Conservation (phyloP, 345 rosid genomes). For the Microcos paniculata region DNA sequence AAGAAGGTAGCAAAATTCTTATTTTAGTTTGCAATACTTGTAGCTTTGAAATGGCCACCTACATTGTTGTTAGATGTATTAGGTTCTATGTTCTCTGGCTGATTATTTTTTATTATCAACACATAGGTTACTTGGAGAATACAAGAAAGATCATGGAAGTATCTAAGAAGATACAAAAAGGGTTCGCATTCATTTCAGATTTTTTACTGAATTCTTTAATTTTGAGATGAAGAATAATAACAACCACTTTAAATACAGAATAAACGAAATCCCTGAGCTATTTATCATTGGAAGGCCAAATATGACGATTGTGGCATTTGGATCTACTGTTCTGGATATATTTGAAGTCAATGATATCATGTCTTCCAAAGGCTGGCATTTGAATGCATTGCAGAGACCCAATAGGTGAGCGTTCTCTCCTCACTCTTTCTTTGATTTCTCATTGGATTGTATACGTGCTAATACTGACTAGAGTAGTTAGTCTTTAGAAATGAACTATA, state of each 20-base stretch:
- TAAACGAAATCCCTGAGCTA: conserved; percentile 68
- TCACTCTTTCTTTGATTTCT: background rate
- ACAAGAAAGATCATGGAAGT: conserved; percentile 78
- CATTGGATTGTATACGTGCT: background rate
- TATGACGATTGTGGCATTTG: conserved; percentile 89
- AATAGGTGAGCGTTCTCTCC: conserved; percentile 52
- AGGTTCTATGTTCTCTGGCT: conserved; percentile 13
- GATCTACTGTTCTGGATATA: conserved; percentile 66
- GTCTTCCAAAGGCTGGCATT: conserved; percentile 94
- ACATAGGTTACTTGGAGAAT: conserved; percentile 79
- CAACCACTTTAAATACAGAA: conserved; percentile 35
- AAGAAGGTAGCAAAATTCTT: conserved; percentile 61
- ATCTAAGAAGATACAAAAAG: conserved; percentile 64
- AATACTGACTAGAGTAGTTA: background rate
- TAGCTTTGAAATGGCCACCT: conserved; percentile 7
- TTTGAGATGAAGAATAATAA: conserved; percentile 1
- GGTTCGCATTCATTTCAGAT: conserved; percentile 42
- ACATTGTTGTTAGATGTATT: conserved; percentile 12
- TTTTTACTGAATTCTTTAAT: background rate
- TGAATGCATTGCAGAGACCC: conserved; percentile 92
- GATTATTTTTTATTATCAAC: conserved; percentile 16
- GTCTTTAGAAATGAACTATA: background rate
- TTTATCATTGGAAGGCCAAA: conserved; percentile 82
- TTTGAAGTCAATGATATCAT: conserved; percentile 90
- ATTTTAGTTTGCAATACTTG: conserved; percentile 1